Conservation (phyloP, 2,329 filamentous ascomycete genomes). For the Nectriaceae sp. region DNA sequence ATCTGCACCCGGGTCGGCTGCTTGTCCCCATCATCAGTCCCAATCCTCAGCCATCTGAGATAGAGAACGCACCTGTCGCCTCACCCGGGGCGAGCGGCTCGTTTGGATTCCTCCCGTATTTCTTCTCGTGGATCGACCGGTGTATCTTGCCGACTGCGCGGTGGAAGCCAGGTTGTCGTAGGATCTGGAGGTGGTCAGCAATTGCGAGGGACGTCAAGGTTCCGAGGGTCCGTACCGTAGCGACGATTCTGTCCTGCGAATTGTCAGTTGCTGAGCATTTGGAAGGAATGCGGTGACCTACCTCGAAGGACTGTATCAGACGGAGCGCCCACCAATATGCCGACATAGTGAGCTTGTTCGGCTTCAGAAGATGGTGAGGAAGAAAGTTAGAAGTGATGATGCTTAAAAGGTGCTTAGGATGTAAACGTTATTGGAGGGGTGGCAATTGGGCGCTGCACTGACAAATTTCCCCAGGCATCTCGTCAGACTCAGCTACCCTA, state of each 20-base stretch:
- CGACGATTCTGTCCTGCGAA: conserved; percentile 36
- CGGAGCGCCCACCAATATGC: conserved; percentile 36
- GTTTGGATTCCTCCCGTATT: conserved; percentile 51
- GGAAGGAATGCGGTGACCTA: conserved; percentile 1
- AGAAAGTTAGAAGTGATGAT: not conserved
- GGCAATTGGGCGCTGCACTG: not conserved
- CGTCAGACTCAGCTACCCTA: too few relatives aligned
- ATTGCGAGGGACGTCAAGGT: not conserved
- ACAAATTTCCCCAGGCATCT: not conserved
- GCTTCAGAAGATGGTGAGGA: not conserved
- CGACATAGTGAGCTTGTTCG: conserved; percentile 30
- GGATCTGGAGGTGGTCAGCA: conserved; percentile 39
- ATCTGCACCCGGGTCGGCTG: conserved; percentile 35
- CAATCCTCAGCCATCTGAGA: too few relatives aligned
- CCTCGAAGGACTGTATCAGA: conserved; percentile 37
- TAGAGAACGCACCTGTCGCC: conserved; percentile 47
- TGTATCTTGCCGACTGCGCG: conserved; percentile 55
- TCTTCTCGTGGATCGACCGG: conserved; percentile 48
- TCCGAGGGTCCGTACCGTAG: conserved; percentile 25
- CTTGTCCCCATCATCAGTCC: too few relatives aligned
- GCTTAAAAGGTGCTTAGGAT: too few relatives aligned
- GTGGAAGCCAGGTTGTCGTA: conserved; percentile 54
- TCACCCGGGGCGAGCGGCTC: conserved; percentile 54
- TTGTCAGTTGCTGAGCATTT: conserved; percentile 16
- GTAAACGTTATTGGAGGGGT: not conserved